Base-by-base conservation (phyloP, 805 yeast species). In the Tetrapisispora namnaoensis region DNA sequence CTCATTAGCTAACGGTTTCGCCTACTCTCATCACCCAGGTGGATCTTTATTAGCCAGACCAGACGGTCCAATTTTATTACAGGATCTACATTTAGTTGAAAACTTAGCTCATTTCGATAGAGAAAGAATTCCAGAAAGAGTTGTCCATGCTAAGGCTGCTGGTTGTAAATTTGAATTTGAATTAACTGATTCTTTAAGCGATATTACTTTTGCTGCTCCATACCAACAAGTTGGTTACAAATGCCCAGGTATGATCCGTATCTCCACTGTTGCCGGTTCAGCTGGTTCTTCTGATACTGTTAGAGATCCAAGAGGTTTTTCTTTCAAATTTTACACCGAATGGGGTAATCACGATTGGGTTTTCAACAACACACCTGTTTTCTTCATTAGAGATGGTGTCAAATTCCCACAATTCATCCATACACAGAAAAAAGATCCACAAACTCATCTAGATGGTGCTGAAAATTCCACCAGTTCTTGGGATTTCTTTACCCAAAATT, bases 321-420 rank as follows among this genome's bases (percentile, higher is more conserved):
- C 93, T 45, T 78, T 82, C 59, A 86, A 86, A 69, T 75, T 86
- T 53, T 83, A 84, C 70, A 85, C 95, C 37, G 85, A 85, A 62
- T 86, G 86, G 69, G 93, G 95, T 59, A 82, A 83, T 71, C 75
- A 82, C 68, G 95, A 86, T 70, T 79, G 83, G 71, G 95, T 86
- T 27, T 83, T 82, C 71, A 86, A 85, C 75, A 86, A 86, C 70
- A 86, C 93, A 28, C 95, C 95, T 13, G 76, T 86, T 49, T 86
- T 86, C 69, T 86, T 86, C 71, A 70, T 86, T 54, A 80, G 95
- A 71, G 95, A 87, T 66, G 65, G 61, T 37, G 73, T 82, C 50
- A 86, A 87, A 72, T 87, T 86, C 73, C 93, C 95, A 44, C 86
- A 82, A 62, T 86, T 86, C 62, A 86, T 86, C 62, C 95, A 87